Percentiles rank a stretch among this genome's conserved stretches.
Conservation (phyloP, 495 filamentous ascomycete species). For the Halenospora varia region DNA sequence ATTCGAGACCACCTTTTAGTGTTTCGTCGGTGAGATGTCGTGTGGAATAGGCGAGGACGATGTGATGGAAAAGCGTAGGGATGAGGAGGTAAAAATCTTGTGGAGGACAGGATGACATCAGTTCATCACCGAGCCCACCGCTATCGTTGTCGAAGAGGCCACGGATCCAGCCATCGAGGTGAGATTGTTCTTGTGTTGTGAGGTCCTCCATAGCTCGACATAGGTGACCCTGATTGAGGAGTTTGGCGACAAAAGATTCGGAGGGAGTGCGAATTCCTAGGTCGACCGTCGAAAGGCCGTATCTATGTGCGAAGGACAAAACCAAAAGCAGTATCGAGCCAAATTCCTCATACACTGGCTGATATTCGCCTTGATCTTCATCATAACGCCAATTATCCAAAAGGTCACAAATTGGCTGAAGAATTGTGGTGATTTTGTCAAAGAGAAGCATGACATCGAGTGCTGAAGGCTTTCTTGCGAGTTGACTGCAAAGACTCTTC, state of each 20-base stretch:
- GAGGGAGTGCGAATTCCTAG: constrained; percentile 51
- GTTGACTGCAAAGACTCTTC: constrained; percentile 74
- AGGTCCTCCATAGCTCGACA: constrained; percentile 62
- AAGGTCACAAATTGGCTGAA: constrained; percentile 80
- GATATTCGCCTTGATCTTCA: constrained; percentile 91
- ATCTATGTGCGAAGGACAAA: constrained; percentile 79
- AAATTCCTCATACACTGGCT: constrained; percentile 96
- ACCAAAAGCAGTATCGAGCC: constrained; percentile 82
- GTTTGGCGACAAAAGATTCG: constrained; percentile 75
- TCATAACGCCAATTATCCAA: constrained; percentile 91
- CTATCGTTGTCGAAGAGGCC: constrained; percentile 83
- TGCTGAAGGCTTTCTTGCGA: constrained; percentile 72
- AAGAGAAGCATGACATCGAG: constrained; percentile 88
- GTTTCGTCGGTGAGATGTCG: constrained; percentile 71
- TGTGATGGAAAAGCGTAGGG: constrained; percentile 82
- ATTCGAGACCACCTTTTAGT: constrained; percentile 84
- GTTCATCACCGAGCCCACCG: constrained; percentile 70
- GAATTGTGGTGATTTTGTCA: constrained; percentile 65
- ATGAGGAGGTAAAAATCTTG: constrained; percentile 94
- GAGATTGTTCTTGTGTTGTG: constrained; percentile 66
- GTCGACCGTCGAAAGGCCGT: constrained; percentile 65
- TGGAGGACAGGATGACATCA: constrained; percentile 86
- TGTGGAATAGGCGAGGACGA: constrained; percentile 67
- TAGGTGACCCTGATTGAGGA: constrained; percentile 63
- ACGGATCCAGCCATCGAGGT: constrained; percentile 79